A percentile compares a stretch with the other conserved stretches of the same genome.
Conservation (phyloP, 306 rosid genomes). For the Casuarina glauca region DNA sequence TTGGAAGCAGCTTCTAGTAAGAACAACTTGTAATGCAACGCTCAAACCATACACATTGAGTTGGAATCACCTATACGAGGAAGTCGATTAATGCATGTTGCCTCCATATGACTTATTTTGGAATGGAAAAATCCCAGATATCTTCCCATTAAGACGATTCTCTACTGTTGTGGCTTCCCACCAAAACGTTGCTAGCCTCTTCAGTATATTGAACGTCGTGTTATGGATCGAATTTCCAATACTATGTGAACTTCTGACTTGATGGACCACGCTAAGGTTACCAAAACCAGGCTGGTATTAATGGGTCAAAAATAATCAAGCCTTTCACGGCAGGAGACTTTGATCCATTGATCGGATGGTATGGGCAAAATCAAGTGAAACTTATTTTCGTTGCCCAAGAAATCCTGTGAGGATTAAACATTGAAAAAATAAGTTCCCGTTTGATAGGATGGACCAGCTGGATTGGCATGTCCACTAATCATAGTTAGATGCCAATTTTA, state of each 20-base stretch:
- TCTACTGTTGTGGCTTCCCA: not conserved
- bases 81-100: not conserved
- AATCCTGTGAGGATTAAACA: not conserved
- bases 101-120: not conserved
- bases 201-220: not conserved
- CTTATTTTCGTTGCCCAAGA: not conserved
- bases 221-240: not conserved
- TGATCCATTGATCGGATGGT: not conserved
- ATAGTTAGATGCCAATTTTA: constrained; percentile 33
- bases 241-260: not conserved
- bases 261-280: not conserved
- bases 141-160: not conserved
- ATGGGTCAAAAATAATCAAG: constrained; percentile 2
- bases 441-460: constrained; percentile 16
- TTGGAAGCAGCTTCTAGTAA: constrained; percentile 28
- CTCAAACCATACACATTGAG: not conserved
- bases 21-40: not conserved
- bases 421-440: not conserved
- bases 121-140: not conserved
- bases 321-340: not conserved
- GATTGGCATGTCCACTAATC: constrained; percentile 38
- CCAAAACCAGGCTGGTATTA: not conserved
- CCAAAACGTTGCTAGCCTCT: not conserved
- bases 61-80: not conserved
- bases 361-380: not conserved